Evolutionary conservation across 2,329 filamentous ascomycete genomes (phyloP).

Genomic region (Cytospora piceae): DNA sequence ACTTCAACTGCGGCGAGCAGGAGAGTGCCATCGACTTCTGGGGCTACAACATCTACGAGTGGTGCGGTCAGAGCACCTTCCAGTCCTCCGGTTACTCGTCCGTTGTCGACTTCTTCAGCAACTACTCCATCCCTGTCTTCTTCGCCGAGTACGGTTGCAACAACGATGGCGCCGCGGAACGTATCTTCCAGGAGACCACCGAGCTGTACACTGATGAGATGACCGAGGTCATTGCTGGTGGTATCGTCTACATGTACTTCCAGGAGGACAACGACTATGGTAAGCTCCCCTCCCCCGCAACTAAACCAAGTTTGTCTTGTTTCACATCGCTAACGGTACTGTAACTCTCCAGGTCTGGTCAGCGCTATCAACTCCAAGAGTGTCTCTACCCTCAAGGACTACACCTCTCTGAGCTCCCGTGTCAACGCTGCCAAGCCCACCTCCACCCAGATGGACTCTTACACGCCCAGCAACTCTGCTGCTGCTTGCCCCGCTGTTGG

Average conservation of each 20-base stretch:
- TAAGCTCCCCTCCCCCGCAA: conserved; percentile 7
- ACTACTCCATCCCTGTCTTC: conserved; percentile 94
- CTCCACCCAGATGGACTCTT: conserved; percentile 66
- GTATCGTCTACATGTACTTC: conserved; percentile 99
- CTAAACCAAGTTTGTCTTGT: conserved; percentile 31
- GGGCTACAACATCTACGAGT: conserved; percentile 99
- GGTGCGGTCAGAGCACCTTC: conserved; percentile 88
- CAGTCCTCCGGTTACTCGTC: conserved; percentile 76
- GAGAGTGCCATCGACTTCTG: conserved; percentile 83
- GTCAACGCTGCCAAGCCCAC: conserved; percentile 70
- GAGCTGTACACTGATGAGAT: conserved; percentile 82
- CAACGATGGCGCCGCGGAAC: conserved; percentile 62
- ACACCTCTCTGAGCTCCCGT: conserved; percentile 70
- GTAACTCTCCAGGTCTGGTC: conserved; percentile 62
- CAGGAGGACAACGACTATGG: conserved; percentile 75
- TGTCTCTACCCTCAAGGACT: conserved; percentile 74
- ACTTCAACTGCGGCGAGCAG: conserved; percentile 86
- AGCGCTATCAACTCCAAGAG: conserved; percentile 56
- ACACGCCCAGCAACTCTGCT: conserved; percentile 74
- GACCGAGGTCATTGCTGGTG: conserved; percentile 87
- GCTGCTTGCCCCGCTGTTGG: conserved; percentile 71
- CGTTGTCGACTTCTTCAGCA: conserved; percentile 82
- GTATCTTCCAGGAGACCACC: conserved; percentile 82
- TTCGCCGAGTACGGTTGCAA: conserved; percentile 99
- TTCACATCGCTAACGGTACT: conserved; percentile 23